Evolutionary conservation across 2,329 filamentous ascomycete genomes (phyloP).

Genomic region (Fusarium begoniae): DNA sequence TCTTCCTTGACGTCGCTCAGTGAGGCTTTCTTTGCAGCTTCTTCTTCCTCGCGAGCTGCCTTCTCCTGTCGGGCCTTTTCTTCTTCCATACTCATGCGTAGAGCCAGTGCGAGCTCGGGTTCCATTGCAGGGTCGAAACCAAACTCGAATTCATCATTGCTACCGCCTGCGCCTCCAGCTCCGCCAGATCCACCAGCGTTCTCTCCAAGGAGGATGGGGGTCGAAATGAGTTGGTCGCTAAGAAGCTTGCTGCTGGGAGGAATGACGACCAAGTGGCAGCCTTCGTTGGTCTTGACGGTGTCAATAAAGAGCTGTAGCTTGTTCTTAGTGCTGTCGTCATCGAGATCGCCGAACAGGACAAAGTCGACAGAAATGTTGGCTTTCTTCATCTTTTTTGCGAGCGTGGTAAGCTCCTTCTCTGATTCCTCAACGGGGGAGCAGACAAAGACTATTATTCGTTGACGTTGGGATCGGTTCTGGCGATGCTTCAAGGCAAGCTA

Average conservation of each 20-base stretch:
- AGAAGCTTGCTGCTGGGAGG: slow-evolving; percentile 91
- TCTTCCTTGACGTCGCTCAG: slow-evolving; percentile 87
- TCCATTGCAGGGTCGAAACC: slow-evolving; percentile 92
- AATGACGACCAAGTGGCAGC: slow-evolving; percentile 89
- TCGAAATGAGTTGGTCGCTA: slow-evolving; percentile 89
- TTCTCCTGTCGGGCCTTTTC: slow-evolving; percentile 94
- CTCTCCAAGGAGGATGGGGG: slow-evolving; percentile 89
- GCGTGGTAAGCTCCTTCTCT: slow-evolving; percentile 85
- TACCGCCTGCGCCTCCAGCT: slow-evolving; percentile 66
- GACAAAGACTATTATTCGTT: slow-evolving; percentile 96
- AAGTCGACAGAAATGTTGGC: slow-evolving; percentile 94
- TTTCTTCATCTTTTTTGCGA: slow-evolving; percentile 99
- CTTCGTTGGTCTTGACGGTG: slow-evolving; percentile 88
- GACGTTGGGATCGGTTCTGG: slow-evolving; percentile 95
- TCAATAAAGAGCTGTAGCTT: slow-evolving; percentile 96
- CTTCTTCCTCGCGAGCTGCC: slow-evolving; percentile 79
- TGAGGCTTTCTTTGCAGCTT: slow-evolving; percentile 75
- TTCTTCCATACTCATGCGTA: slow-evolving; percentile 98
- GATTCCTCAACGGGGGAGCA: slow-evolving; percentile 92
- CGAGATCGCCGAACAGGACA: slow-evolving; percentile 91
- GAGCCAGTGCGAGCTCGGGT: slow-evolving; percentile 90
- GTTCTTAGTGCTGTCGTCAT: slow-evolving; percentile 86
- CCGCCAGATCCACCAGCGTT: slow-evolving; percentile 66
- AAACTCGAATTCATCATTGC: slow-evolving; percentile 74
- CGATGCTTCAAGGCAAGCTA: slow-evolving; percentile 97